Evolutionary conservation across 768 basidiomycete species (phyloP).

Genomic region (Agaricus bisporus): DNA sequence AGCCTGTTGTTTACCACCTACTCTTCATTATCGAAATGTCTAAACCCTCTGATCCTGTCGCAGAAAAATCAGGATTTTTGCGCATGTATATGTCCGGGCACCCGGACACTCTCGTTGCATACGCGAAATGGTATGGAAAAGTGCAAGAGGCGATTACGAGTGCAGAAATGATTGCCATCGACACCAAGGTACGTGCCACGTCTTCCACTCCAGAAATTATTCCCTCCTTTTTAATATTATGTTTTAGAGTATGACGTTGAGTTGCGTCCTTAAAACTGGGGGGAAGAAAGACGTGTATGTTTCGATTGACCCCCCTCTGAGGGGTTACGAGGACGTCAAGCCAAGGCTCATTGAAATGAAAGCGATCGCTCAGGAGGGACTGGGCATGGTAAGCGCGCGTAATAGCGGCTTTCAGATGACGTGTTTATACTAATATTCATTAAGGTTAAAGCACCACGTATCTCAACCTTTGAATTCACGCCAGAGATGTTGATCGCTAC

Average conservation of each 20-base stretch:
- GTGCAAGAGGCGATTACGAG: slow-evolving; percentile 46
- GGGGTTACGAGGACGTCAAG: slow-evolving; percentile 77
- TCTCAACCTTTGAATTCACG: slow-evolving; percentile 50
- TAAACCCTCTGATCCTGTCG: slow-evolving; percentile 52
- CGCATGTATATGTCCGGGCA: slow-evolving; percentile 84
- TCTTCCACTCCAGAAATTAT: neutral
- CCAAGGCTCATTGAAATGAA: slow-evolving; percentile 78
- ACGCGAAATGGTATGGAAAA: slow-evolving; percentile 72
- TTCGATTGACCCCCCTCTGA: slow-evolving; percentile 63
- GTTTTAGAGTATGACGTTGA: slow-evolving; percentile 61
- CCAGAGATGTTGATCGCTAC: slow-evolving; percentile 17
- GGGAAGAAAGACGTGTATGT: slow-evolving; percentile 45
- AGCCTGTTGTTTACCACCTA: neutral
- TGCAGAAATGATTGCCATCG: slow-evolving; percentile 70
- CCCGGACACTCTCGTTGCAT: slow-evolving; percentile 80
- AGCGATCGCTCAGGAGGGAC: slow-evolving; percentile 67
- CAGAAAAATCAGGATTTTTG: slow-evolving; percentile 68
- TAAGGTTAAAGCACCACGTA: slow-evolving; percentile 58
- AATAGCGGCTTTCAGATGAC: neutral
- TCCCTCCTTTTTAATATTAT: neutral
- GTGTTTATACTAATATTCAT: neutral
- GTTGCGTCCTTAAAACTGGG: slow-evolving; percentile 49
- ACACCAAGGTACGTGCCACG: slow-evolving; percentile 45
- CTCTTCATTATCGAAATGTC: neutral
- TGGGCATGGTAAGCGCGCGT: slow-evolving; percentile 60